Conservation (phyloP, 2,329 filamentous ascomycete genomes). For the Monilinia fructicola region DNA sequence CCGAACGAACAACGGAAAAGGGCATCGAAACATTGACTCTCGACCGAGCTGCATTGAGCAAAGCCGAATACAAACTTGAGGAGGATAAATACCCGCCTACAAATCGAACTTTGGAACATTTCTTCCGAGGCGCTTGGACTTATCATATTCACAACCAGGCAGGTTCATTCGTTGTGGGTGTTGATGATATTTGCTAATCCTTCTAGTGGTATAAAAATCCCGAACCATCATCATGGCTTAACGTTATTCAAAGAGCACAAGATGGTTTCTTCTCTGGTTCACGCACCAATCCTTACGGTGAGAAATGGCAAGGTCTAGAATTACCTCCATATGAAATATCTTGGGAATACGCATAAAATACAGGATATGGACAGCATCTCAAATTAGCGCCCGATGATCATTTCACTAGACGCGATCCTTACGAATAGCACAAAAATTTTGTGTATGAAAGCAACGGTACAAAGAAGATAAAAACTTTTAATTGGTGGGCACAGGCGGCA, state of each 20-base stretch:
- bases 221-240: slow-evolving; percentile 56
- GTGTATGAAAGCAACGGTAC: slow-evolving; percentile 15
- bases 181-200: slow-evolving; percentile 13
- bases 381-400: not conserved
- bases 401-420: not conserved
- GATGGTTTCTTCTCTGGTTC: slow-evolving; percentile 53
- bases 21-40: slow-evolving; percentile 24
- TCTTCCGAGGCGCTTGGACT: slow-evolving; percentile 56
- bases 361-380: not conserved
- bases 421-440: slow-evolving; percentile 6
- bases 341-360: slow-evolving; percentile 40
- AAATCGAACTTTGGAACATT: slow-evolving; percentile 55
- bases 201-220: slow-evolving; percentile 55
- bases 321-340: slow-evolving; percentile 51
- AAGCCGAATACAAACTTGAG: slow-evolving; percentile 47
- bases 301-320: slow-evolving; percentile 52
- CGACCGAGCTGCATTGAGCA: slow-evolving; percentile 37
- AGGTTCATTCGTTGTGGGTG: slow-evolving; percentile 29
- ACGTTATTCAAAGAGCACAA: slow-evolving; percentile 53
- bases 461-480: slow-evolving; percentile 9
- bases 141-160: slow-evolving; percentile 60
- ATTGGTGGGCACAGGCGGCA: slow-evolving; percentile 9
- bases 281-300: slow-evolving; percentile 53
- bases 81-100: slow-evolving; percentile 56
- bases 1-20: slow-evolving; percentile 17